Conservation (phyloP, 495 filamentous ascomycete species). For the Talaromyces nanjingensis region DNA sequence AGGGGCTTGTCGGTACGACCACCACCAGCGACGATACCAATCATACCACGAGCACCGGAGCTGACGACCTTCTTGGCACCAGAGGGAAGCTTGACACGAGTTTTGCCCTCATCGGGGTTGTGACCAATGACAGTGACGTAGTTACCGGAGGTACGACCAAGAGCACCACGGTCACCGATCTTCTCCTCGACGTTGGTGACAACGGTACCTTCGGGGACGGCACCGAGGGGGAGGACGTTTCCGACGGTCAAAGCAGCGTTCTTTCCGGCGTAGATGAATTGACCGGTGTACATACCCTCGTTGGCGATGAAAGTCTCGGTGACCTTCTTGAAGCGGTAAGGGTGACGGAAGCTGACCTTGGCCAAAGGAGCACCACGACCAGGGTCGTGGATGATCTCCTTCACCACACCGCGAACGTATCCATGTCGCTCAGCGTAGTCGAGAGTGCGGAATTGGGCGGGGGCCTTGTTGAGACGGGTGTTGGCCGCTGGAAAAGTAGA, state of each 20-base stretch:
- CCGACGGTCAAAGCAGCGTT: conserved; percentile 90
- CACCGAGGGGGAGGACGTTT: conserved; percentile 90
- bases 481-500: conserved; percentile 51
- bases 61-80: conserved; percentile 99
- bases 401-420: conserved; percentile 93
- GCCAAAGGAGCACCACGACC: conserved; percentile 97
- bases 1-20: conserved; percentile 99
- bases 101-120: conserved; percentile 99
- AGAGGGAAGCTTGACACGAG: conserved; percentile 95
- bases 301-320: conserved; percentile 99
- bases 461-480: conserved; percentile 88
- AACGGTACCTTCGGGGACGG: conserved; percentile 97
- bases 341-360: conserved; percentile 90
- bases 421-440: conserved; percentile 95
- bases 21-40: conserved; percentile 98
- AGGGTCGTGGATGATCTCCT: conserved; percentile 98
- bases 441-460: conserved; percentile 88
- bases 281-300: conserved; percentile 99
- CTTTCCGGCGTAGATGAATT: conserved; percentile 99
- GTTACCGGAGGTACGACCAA: conserved; percentile 96
- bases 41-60: conserved; percentile 90
- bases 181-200: conserved; percentile 98
- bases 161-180: conserved; percentile 88
- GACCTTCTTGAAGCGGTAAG: conserved; percentile 82
- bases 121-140: conserved; percentile 98